These are phyloP conservation scores for Naganishia sp. DNA, from an alignment of 1,284 basidiomycete species.

Conservation along the genomic window DNA sequence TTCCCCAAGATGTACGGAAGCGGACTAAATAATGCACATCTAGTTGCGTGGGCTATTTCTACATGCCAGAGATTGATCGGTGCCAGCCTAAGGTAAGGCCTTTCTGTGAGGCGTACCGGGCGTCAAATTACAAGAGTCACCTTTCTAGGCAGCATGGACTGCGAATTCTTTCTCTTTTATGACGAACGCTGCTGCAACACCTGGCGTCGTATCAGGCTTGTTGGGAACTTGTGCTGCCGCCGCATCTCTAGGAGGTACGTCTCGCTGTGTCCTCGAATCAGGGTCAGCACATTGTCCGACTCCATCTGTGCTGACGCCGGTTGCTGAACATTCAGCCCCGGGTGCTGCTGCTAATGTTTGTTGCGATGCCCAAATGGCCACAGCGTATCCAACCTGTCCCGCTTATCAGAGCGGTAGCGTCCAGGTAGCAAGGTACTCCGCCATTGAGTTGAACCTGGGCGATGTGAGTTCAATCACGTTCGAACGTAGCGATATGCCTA, in stretches of 20 bases:
- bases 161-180: background rate
- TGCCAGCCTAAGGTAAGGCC: background rate
- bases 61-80: background rate
- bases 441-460: no score
- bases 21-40: background rate
- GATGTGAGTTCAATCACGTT: no score
- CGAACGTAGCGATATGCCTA: no score
- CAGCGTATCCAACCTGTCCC: no score
- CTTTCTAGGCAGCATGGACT: background rate
- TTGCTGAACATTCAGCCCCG: background rate
- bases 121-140: background rate
- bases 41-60: conserved; percentile 6
- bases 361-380: conserved; percentile 1
- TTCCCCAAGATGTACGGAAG: no score
- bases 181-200: background rate
- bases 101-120: no score
- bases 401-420: no score
- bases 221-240: conserved; percentile 1
- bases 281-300: background rate
- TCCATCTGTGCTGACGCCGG: background rate
- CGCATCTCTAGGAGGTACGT: background rate
- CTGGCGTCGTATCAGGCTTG: background rate
- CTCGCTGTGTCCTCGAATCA: background rate
- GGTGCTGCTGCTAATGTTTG: background rate
- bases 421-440: no score